phyloP scores from a whole-genome alignment of 805 yeast genomes.

The Candida ovalis region DNA sequence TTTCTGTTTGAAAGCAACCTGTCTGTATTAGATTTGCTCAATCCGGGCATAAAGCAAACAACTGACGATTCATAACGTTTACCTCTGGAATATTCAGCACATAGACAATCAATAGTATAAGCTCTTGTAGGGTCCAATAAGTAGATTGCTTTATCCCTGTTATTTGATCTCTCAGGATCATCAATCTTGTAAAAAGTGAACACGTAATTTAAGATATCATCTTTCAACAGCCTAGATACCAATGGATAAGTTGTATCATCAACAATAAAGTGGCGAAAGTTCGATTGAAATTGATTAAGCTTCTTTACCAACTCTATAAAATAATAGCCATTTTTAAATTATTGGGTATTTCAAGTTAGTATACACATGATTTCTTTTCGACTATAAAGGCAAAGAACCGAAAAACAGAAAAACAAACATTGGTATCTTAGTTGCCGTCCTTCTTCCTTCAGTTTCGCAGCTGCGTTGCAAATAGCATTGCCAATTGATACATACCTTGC shows the following conservation, averaged over 20 bases:
- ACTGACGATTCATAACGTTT: constrained; percentile 74
- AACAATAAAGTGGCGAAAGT: constrained; percentile 28
- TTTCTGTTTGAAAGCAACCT: constrained; percentile 13
- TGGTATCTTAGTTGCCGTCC: too few relatives aligned
- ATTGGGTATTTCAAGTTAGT: too few relatives aligned
- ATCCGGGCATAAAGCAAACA: constrained; percentile 67
- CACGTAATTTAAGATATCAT: constrained; percentile 27
- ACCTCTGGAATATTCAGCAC: constrained; percentile 67
- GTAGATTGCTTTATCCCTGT: constrained; percentile 65
- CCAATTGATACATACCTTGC: constrained; percentile 17
- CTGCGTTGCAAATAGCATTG: too few relatives aligned
- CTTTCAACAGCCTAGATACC: constrained; percentile 22
- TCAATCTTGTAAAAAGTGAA: constrained; percentile 30
- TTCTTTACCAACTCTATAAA: constrained; percentile 15
- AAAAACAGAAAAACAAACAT: not conserved
- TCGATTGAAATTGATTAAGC: constrained; percentile 16
- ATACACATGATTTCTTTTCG: too few relatives aligned
- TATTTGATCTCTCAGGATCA: constrained; percentile 26
- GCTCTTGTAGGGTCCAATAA: constrained; percentile 59
- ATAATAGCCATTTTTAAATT: too few relatives aligned
- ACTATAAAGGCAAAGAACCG: too few relatives aligned
- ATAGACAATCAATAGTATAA: constrained; percentile 70
- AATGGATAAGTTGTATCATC: constrained; percentile 28
- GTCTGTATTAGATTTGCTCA: constrained; percentile 20
- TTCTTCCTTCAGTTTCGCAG: not conserved